phyloP scores from a whole-genome alignment of 306 rosid species.

The Casuarina equisetifolia region DNA sequence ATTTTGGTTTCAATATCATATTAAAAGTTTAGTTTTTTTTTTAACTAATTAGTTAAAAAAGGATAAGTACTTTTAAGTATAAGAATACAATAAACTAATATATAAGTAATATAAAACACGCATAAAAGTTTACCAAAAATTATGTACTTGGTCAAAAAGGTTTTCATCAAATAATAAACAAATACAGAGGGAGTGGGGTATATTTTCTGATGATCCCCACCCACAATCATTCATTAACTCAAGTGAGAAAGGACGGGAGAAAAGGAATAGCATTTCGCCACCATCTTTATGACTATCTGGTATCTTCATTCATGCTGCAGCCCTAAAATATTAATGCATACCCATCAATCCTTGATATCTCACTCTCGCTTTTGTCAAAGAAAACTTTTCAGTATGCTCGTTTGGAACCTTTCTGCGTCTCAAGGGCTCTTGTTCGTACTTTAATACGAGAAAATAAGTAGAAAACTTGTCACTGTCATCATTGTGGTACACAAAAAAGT shows the following conservation, averaged over 20 bases:
- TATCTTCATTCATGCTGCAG: not conserved
- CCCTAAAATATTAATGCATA: not conserved
- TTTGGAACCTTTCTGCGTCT: not conserved
- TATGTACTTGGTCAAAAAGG: constrained; percentile 1
- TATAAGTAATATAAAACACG: too few relatives aligned
- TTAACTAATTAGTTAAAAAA: too few relatives aligned
- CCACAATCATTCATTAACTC: not conserved
- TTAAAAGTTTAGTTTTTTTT: too few relatives aligned
- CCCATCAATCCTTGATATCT: not conserved
- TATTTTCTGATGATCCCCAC: not conserved
- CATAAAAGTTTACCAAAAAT: too few relatives aligned
- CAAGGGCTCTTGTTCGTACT: constrained; percentile 28
- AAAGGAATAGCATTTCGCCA: not conserved
- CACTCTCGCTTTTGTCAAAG: not conserved
- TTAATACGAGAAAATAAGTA: constrained; percentile 4
- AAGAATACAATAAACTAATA: too few relatives aligned
- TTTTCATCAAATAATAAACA: not conserved
- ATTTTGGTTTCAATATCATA: too few relatives aligned
- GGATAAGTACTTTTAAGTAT: too few relatives aligned
- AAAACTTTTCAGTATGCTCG: not conserved
- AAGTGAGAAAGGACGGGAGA: not conserved
- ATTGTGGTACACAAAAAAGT: constrained; percentile 21
- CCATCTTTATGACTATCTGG: not conserved
- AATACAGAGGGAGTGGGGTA: not conserved
- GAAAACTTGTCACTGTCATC: constrained; percentile 42